Conservation (phyloP, 2,329 filamentous ascomycete genomes). For the Talaromyces rugulosus region DNA sequence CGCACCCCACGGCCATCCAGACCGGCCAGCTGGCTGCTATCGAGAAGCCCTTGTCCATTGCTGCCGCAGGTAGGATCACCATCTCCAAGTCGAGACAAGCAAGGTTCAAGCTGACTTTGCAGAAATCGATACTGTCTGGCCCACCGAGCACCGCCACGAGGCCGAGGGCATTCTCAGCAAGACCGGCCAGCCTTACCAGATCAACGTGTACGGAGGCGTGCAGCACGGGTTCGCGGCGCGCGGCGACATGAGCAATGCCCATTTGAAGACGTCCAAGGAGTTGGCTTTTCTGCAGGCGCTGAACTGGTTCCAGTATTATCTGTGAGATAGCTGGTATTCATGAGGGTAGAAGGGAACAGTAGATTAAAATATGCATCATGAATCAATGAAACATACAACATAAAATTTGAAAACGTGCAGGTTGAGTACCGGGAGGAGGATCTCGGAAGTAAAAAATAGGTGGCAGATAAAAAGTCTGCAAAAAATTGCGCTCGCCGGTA, state of each 20-base stretch:
- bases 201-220: conserved; percentile 69
- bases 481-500: too few species aligned
- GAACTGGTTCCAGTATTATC: conserved; percentile 67
- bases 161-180: conserved; percentile 61
- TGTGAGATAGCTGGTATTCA: conserved; percentile 27
- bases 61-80: conserved; percentile 46
- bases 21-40: conserved; percentile 63
- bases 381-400: background rate
- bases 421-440: background rate
- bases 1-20: conserved; percentile 73
- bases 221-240: conserved; percentile 73
- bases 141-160: conserved; percentile 58
- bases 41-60: conserved; percentile 64
- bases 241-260: conserved; percentile 55
- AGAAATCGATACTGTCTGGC: conserved; percentile 64
- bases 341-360: too few species aligned
- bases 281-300: conserved; percentile 75
- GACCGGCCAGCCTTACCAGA: conserved; percentile 63
- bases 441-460: too few species aligned
- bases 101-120: conserved; percentile 17
- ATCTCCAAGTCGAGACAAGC: conserved; percentile 8
- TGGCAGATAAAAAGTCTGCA: too few species aligned
- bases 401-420: background rate
- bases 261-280: conserved; percentile 69
- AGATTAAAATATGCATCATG: background rate